phyloP scores from a whole-genome alignment of 2,329 filamentous ascomycete species.

The Cercospora sesami region DNA sequence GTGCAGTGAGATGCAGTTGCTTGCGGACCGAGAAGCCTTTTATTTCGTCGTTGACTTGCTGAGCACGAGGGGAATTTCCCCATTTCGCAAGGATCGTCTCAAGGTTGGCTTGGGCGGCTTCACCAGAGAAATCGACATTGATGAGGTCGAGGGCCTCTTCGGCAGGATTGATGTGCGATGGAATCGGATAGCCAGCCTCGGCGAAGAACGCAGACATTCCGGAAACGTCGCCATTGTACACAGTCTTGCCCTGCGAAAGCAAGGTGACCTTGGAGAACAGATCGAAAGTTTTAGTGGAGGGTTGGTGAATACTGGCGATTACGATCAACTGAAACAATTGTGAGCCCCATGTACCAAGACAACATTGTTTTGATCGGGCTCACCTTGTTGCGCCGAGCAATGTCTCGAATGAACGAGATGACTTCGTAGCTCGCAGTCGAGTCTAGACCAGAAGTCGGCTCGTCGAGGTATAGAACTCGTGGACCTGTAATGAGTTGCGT shows the following conservation, averaged over 20 bases:
- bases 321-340: conserved; percentile 60
- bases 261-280: conserved; percentile 75
- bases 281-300: conserved; percentile 72
- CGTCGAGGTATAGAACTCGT: conserved; percentile 75
- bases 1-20: conserved; percentile 8
- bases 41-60: conserved; percentile 19
- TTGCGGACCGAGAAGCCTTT: conserved; percentile 15
- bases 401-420: conserved; percentile 64
- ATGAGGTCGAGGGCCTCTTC: conserved; percentile 74
- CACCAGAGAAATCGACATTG: conserved; percentile 68
- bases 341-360: background rate
- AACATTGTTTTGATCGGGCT: background rate
- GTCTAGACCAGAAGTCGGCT: conserved; percentile 79
- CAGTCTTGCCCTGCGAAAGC: conserved; percentile 66
- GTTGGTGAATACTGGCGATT: conserved; percentile 79
- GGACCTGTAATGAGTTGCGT: conserved; percentile 76
- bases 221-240: conserved; percentile 66
- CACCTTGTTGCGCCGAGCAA: conserved; percentile 65
- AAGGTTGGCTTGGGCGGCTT: conserved; percentile 44
- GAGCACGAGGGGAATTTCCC: conserved; percentile 44
- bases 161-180: conserved; percentile 69
- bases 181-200: conserved; percentile 60
- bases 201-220: conserved; percentile 61
- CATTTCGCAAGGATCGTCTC: conserved; percentile 55
- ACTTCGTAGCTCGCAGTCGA: conserved; percentile 73